Evolutionary conservation across 1,284 basidiomycete genomes (phyloP).

Genomic region (Phlebopus sp.): DNA sequence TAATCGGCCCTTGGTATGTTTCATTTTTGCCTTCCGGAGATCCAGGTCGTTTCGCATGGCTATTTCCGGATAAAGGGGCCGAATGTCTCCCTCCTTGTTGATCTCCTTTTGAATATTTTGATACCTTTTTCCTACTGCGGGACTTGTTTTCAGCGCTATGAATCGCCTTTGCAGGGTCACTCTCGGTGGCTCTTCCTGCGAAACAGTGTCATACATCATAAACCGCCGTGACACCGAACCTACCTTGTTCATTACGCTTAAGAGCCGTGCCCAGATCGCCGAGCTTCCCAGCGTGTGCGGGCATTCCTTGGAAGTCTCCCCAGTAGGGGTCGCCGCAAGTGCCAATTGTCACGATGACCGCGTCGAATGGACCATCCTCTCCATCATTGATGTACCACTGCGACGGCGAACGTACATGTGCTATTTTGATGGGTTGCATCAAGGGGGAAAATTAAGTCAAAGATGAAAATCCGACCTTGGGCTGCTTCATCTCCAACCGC

Average conservation of each 20-base stretch:
- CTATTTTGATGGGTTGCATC: not conserved
- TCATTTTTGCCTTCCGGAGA: constrained; percentile 13
- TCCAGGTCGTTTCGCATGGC: not conserved
- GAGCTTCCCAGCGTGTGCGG: constrained; percentile 12
- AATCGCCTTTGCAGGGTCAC: not conserved
- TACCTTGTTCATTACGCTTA: not conserved
- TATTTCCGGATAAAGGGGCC: not conserved
- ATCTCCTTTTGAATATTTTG: not conserved
- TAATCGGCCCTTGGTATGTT: constrained; percentile 41
- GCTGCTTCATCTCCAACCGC: constrained; percentile 1
- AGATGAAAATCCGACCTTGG: not conserved
- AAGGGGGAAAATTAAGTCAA: not conserved
- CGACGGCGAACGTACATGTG: constrained; percentile 32
- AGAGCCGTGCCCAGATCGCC: not conserved
- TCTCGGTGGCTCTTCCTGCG: not conserved
- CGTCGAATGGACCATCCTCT: constrained; percentile 51
- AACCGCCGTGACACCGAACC: not conserved
- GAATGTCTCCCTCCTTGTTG: not conserved
- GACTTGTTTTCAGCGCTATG: too few relatives aligned
- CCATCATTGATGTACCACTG: constrained; percentile 54
- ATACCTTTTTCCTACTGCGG: not conserved
- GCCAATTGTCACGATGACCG: constrained; percentile 54
- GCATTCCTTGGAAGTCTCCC: constrained; percentile 48
- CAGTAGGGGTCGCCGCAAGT: constrained; percentile 55
- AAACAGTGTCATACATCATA: not conserved